Base-by-base conservation (phyloP, 345 rosid genomes). In the Eucalyptus caleyi region DNA sequence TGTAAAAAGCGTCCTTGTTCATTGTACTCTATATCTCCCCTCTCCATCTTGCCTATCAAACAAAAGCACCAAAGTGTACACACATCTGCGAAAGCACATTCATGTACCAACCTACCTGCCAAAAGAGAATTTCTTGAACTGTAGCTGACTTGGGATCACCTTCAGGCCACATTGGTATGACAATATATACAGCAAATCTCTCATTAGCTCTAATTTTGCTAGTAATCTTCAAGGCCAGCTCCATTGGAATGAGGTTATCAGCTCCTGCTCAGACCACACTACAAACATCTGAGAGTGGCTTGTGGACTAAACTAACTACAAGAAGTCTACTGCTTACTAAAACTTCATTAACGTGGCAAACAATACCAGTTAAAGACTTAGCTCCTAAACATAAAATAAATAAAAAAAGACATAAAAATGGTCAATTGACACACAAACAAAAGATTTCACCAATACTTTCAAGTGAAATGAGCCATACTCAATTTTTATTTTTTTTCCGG, bases 151-250 rank as follows among this genome's bases (percentile, higher is more conserved):
- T 95, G 44, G 99, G 99, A 89, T 97, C 98, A 88, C 99, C 99
- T 93, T 98, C 99, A 40, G 99, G 99, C 99, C 99, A 98, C 96
- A 98, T 86, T 8, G 99, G 99, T 87, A 98, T 91, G 87, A 97
- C 90, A 37, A 98, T 89, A 93, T 98, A 98, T 50, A 97, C 98
- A 2, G 97, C 94, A 91, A 98, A 98, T 93, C 98, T 96, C 95
- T 98, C 97, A 34, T 93, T 93, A 50, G 99, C 98, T 92, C 96
- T 94, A 88, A 98, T 97, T 93, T 98, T 98, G 92, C 95, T 94
- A 50, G 93, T 97, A 94, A 98, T 93, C 95, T 98, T 98, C 91
- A 98, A 90, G 80, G 99, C 98, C 95, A 98, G 88, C 92, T 98
- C 99, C 98, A 98, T 98, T 6, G 99, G 99, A 50, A 98, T 94